Evolutionary conservation across 371 early-diverging fungal genomes (phyloP).

Genomic region (Syncephalastrum sp.): DNA sequence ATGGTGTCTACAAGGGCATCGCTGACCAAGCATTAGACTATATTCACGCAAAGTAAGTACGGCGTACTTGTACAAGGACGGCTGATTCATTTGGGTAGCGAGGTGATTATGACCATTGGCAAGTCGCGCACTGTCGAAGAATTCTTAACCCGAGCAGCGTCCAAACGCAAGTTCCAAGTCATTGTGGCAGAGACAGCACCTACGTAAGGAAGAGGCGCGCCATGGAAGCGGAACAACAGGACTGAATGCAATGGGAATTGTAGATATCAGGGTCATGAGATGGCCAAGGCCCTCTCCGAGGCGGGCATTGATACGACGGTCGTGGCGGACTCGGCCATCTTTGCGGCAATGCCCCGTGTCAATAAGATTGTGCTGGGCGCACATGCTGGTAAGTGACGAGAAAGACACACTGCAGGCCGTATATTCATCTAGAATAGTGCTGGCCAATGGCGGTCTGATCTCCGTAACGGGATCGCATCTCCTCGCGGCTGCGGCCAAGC

Average conservation of each 20-base stretch:
- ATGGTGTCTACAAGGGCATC: constrained; percentile 69
- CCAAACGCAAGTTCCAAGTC: constrained; percentile 88
- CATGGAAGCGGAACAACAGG: neutral
- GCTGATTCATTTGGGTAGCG: constrained; percentile 47
- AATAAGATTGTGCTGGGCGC: constrained; percentile 96
- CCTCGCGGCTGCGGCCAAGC: constrained; percentile 89
- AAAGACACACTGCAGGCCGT: neutral
- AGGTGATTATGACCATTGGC: constrained; percentile 94
- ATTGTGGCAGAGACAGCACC: constrained; percentile 93
- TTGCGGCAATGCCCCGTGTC: constrained; percentile 96
- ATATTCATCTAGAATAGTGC: constrained; percentile 45
- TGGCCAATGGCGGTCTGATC: constrained; percentile 92
- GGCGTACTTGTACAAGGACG: neutral
- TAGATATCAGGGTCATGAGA: constrained; percentile 80
- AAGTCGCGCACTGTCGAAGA: constrained; percentile 82
- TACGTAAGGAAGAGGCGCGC: constrained; percentile 44
- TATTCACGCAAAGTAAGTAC: constrained; percentile 83
- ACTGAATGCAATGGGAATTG: neutral
- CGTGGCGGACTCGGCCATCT: constrained; percentile 90
- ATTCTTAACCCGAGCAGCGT: constrained; percentile 86
- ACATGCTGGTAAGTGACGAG: constrained; percentile 69
- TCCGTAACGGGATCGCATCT: constrained; percentile 81
- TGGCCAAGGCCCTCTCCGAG: constrained; percentile 74
- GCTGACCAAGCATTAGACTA: constrained; percentile 80
- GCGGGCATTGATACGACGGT: constrained; percentile 91